A percentile compares a stretch with the other conserved stretches of the same genome.
These are phyloP conservation scores for Oxytropis ochrocephala DNA, from an alignment of 306 rosid genomes.

Conservation along the genomic window DNA sequence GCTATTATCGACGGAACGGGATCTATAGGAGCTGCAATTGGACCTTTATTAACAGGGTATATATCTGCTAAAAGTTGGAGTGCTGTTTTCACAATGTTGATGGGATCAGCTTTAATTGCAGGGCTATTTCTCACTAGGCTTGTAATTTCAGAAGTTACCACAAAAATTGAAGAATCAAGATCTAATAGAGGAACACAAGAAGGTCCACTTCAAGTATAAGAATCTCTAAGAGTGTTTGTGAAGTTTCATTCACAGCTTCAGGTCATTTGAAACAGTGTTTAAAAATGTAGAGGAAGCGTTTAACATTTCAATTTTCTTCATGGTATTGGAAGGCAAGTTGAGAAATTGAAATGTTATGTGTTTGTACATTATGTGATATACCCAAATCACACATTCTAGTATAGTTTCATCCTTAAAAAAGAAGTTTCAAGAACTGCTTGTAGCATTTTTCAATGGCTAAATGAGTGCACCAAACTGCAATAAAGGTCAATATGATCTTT, in stretches of 20 bases:
- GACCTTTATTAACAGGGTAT: conserved; percentile 86
- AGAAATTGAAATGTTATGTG: conserved; percentile 15
- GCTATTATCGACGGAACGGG: conserved; percentile 98
- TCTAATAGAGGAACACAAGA: conserved; percentile 31
- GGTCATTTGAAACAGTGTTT: background rate
- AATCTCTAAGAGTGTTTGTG: background rate
- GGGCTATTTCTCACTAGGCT: conserved; percentile 88
- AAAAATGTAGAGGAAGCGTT: conserved; percentile 31
- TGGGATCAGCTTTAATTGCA: conserved; percentile 82
- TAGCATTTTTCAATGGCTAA: conserved; percentile 1
- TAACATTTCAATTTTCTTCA: conserved; percentile 14
- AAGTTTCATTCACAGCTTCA: conserved; percentile 27
- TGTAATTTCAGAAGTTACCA: conserved; percentile 65
- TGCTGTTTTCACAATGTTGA: conserved; percentile 84
- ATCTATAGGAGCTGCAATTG: conserved; percentile 93
- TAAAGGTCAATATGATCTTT: no score
- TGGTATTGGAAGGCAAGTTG: conserved; percentile 1
- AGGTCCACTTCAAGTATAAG: conserved; percentile 34
- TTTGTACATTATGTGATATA: conserved; percentile 31
- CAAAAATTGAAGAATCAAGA: conserved; percentile 68
- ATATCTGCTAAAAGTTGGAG: conserved; percentile 81
- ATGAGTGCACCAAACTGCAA: background rate
- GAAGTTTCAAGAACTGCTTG: conserved; percentile 13
- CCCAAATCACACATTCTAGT: background rate
- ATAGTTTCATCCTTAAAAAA: conserved; percentile 14